phyloP scores from a whole-genome alignment of 495 filamentous ascomycete species.

The Baudoinia panamericana region DNA sequence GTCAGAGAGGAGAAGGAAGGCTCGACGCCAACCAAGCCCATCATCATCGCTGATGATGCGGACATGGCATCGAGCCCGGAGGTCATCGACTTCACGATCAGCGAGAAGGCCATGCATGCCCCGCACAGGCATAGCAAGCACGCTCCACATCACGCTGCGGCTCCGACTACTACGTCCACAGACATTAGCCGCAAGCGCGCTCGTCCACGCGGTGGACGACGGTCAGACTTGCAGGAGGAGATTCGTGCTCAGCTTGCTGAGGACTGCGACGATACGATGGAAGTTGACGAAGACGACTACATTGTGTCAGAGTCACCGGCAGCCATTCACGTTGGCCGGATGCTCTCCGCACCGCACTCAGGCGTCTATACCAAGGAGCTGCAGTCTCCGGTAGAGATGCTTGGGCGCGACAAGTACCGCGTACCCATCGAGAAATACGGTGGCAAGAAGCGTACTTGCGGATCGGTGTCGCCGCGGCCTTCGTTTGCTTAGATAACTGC shows the following conservation, averaged over 20 bases:
- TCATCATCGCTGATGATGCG: conserved; percentile 9
- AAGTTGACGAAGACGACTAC: conserved; percentile 18
- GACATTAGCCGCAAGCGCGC: conserved; percentile 48
- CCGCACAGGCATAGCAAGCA: conserved; percentile 36
- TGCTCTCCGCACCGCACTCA: conserved; percentile 14
- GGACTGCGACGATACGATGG: conserved; percentile 6
- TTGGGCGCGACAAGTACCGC: conserved; percentile 16
- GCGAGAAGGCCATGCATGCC: conserved; percentile 33
- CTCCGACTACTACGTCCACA: conserved; percentile 4
- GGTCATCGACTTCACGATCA: conserved; percentile 12
- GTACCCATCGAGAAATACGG: conserved; percentile 28
- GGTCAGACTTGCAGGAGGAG: conserved; percentile 50
- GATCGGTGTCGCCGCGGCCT: too few species aligned
- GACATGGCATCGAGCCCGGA: conserved; percentile 15
- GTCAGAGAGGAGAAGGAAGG: conserved; percentile 21
- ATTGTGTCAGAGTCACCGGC: conserved; percentile 20
- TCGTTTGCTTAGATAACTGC: too few species aligned
- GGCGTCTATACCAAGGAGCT: conserved; percentile 8
- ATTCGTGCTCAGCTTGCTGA: conserved; percentile 48
- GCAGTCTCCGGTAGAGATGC: conserved; percentile 27
- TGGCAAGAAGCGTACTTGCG: conserved; percentile 49
- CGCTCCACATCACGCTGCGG: conserved; percentile 25
- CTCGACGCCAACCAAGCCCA: conserved; percentile 18
- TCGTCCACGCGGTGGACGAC: conserved; percentile 53
- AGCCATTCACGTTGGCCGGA: conserved; percentile 7